Conservation (phyloP, 129 eudicot species). For the Silybum marianum region DNA sequence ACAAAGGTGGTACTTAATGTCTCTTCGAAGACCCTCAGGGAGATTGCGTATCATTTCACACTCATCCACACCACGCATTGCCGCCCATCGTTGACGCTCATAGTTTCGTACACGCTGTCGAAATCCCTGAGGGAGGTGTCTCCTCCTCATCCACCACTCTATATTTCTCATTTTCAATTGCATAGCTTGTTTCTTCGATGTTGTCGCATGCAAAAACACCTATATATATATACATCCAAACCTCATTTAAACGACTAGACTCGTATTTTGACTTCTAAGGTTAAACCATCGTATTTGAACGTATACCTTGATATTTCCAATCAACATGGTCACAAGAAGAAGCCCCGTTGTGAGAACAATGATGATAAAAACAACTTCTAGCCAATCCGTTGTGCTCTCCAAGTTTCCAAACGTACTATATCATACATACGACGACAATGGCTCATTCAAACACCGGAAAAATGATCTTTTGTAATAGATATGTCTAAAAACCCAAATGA, state of each 20-base stretch:
- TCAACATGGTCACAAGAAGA: constrained; percentile 94
- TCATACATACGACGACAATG: neutral
- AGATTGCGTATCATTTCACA: constrained; percentile 94
- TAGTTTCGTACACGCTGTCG: constrained; percentile 87
- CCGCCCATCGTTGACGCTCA: constrained; percentile 98
- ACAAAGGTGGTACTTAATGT: constrained; percentile 95
- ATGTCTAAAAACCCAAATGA: neutral
- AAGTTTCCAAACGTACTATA: constrained; percentile 92
- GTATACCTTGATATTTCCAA: constrained; percentile 94
- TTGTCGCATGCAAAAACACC: constrained; percentile 96
- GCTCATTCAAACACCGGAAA: neutral
- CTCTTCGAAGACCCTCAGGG: constrained; percentile 97
- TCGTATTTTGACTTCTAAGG: neutral
- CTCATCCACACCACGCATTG: constrained; percentile 99
- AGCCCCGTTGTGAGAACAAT: constrained; percentile 89
- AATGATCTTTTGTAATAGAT: neutral
- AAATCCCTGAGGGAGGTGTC: constrained; percentile 68
- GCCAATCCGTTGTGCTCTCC: constrained; percentile 95
- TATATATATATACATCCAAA: constrained; percentile 13
- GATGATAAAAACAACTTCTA: constrained; percentile 81
- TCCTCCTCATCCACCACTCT: constrained; percentile 99
- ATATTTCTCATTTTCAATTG: constrained; percentile 88
- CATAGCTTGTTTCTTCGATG: constrained; percentile 98
- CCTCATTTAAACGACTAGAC: neutral
- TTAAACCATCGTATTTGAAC: neutral